Conservation (phyloP, 768 basidiomycete species). For the Xerocomellus chrysenteron region DNA sequence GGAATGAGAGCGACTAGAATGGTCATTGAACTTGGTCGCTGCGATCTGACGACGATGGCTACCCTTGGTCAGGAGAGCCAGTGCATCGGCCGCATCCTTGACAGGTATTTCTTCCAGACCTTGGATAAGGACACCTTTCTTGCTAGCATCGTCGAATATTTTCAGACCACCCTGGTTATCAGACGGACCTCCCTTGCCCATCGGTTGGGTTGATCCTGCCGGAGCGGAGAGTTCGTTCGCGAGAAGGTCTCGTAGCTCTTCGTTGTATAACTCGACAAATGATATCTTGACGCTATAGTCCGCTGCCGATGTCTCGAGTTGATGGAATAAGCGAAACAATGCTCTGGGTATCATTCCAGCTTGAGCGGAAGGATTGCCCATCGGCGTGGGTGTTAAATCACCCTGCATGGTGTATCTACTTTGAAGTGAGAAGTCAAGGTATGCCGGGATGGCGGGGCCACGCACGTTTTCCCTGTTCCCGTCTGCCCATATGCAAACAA, state of each 20-base stretch:
- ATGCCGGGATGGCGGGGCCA: slow-evolving; percentile 11
- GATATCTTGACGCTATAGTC: slow-evolving; percentile 95
- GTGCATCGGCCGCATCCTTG: slow-evolving; percentile 77
- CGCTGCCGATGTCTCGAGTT: slow-evolving; percentile 69
- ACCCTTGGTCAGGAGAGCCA: slow-evolving; percentile 84
- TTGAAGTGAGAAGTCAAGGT: slow-evolving; percentile 10
- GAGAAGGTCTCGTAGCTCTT: slow-evolving; percentile 93
- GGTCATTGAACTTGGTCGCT: slow-evolving; percentile 96
- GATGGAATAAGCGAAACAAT: slow-evolving; percentile 86
- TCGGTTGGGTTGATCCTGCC: slow-evolving; percentile 66
- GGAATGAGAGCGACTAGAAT: slow-evolving; percentile 95
- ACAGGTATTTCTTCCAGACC: slow-evolving; percentile 90
- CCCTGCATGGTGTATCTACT: slow-evolving; percentile 95
- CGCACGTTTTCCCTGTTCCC: slow-evolving; percentile 97
- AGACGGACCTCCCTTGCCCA: slow-evolving; percentile 59
- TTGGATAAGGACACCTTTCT: slow-evolving; percentile 90
- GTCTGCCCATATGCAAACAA: slow-evolving; percentile 99
- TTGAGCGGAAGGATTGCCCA: slow-evolving; percentile 83
- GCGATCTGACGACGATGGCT: slow-evolving; percentile 91
- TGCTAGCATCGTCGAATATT: slow-evolving; percentile 89
- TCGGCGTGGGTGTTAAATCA: slow-evolving; percentile 75
- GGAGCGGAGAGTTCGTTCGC: slow-evolving; percentile 75
- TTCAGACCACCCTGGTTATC: slow-evolving; percentile 66
- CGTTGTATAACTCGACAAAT: slow-evolving; percentile 95
- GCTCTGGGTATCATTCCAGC: slow-evolving; percentile 97